Conservation (phyloP, 169 alveolate species). For the Plasmodium malariae region DNA sequence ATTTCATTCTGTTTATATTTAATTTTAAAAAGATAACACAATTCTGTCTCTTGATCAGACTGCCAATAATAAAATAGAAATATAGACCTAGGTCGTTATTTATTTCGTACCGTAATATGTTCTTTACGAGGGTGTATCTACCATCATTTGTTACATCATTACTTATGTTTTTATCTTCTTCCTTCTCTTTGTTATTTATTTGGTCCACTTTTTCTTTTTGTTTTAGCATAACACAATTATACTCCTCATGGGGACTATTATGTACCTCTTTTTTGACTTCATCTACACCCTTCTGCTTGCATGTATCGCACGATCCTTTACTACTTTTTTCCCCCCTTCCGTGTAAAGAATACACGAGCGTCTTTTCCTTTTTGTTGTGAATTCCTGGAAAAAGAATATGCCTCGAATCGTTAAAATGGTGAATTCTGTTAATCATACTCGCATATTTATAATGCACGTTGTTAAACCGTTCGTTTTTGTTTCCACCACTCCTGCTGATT, state of each 20-base stretch:
- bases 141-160: too few relatives aligned
- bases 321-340: too few relatives aligned
- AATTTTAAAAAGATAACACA: conserved; percentile 13
- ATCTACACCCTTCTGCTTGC: too few relatives aligned
- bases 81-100: conserved; percentile 33
- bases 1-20: background rate
- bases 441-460: too few relatives aligned
- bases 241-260: too few relatives aligned
- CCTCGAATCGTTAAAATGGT: too few relatives aligned
- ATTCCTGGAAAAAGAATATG: too few relatives aligned
- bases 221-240: background rate
- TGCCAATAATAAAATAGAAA: conserved; percentile 39
- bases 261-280: too few relatives aligned
- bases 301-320: too few relatives aligned
- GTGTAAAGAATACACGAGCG: too few relatives aligned
- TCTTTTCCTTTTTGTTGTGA: too few relatives aligned
- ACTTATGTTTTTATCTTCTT: background rate
- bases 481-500: background rate
- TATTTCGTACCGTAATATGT: background rate
- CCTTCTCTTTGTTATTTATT: background rate
- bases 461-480: background rate
- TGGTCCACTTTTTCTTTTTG: background rate
- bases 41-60: conserved; percentile 14
- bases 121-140: background rate
- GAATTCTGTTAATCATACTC: too few relatives aligned